A percentile compares a stretch with the other conserved stretches of the same genome.
Conservation (phyloP, 2,329 filamentous ascomycete genomes). For the Colletotrichum siamense region DNA sequence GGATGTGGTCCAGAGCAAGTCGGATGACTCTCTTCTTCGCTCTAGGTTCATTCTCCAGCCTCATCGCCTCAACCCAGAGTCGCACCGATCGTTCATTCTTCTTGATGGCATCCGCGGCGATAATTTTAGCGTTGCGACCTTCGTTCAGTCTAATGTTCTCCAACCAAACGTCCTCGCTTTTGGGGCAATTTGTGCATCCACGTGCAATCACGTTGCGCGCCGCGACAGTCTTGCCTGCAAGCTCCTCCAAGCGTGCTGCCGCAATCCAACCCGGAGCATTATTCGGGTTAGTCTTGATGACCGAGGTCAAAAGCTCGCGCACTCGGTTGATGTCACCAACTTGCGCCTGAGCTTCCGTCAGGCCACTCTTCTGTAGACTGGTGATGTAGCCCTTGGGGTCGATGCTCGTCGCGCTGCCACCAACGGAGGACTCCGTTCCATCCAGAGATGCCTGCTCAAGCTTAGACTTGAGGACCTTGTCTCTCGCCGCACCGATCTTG, state of each 20-base stretch:
- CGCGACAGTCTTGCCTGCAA: conserved; percentile 89
- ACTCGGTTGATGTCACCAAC: conserved; percentile 96
- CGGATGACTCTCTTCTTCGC: conserved; percentile 93
- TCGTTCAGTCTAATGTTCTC: conserved; percentile 96
- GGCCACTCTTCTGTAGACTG: conserved; percentile 81
- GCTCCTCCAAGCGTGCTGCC: conserved; percentile 87
- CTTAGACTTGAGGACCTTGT: conserved; percentile 94
- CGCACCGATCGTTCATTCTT: conserved; percentile 87
- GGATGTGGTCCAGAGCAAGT: conserved; percentile 89
- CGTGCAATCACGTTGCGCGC: conserved; percentile 87
- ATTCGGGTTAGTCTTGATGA: conserved; percentile 95
- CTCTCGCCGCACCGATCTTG: conserved; percentile 92
- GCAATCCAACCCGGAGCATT: conserved; percentile 97
- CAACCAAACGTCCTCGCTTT: conserved; percentile 94
- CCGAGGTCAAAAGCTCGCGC: conserved; percentile 89
- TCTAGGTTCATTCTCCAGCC: conserved; percentile 79
- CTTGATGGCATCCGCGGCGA: conserved; percentile 91
- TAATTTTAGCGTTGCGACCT: conserved; percentile 91
- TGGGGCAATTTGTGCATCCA: conserved; percentile 89
- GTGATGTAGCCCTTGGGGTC: conserved; percentile 97
- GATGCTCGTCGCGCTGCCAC: conserved; percentile 86
- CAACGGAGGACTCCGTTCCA: conserved; percentile 64
- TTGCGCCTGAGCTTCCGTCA: conserved; percentile 80
- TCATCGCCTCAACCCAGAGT: conserved; percentile 96
- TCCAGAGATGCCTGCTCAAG: conserved; percentile 86